Base-by-base conservation (phyloP, 306 rosid genomes). In the Acacia melanoxylon region DNA sequence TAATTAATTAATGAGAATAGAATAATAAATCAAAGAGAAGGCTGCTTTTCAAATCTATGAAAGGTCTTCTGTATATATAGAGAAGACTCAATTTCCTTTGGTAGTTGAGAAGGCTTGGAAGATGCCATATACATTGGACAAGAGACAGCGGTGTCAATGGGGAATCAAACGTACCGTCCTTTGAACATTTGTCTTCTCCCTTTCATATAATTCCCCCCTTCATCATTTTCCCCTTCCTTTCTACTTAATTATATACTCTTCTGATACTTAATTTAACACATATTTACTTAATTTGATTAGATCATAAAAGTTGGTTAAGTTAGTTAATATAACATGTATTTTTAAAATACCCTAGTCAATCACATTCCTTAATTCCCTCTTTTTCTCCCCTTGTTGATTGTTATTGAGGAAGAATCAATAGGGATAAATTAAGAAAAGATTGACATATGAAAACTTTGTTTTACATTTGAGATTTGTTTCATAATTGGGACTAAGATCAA, bases 81-180 rank as follows among this genome's bases (percentile, higher is more conserved):
- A 29, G 20, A 65, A 45, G 15, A 48, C 52, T 48, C 52, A n/a
- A 15, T 84, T 16, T 15, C 76, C 89, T 88, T 86, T 86, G 93
- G 88, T 86, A 84, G 85, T 74, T 84, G 88, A 79, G 93, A 84
- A 77, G 89, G 85, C 78, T 68, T 81, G 70, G 87, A 89, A 91
- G 93, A 91, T 91, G 93, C 91, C 88, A 81, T 80, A 77, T 65
- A 88, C 72, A 89, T 83, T 89, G 65, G 92, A 92, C 97, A 89
- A 86, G 87, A 80, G 81, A 86, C 83, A 89, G 86, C 88, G 78
- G 87, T 86, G 89, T 88, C 87, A 78, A 79, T 89, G 82, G 86
- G 92, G 97, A 86, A 90, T 90, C 97, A 88, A 89, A 81, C 90
- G 90, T 85, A 89, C 91, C 89, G 90, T 83, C 91, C 91, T 86